Evolutionary conservation across 2,329 filamentous ascomycete genomes (phyloP), one percentile per base, ranked within the genome.

Genomic region (Trichoderma pleuroti): DNA sequence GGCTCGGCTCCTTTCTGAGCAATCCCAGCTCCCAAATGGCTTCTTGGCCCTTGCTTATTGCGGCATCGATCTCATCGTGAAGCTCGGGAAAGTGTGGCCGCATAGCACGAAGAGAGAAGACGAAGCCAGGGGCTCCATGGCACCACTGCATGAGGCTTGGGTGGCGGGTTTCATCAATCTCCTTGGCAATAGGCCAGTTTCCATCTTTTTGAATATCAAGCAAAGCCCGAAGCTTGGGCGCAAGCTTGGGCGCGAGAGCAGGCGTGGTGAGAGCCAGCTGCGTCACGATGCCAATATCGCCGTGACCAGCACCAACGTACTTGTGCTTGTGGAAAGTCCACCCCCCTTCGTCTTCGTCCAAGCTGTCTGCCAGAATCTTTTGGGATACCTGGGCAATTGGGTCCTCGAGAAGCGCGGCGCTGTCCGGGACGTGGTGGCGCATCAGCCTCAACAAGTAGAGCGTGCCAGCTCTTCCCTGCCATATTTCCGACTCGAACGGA

Each of bases 201-300:
- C 90, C 90, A 71, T 85, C 86, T 66, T 83, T 84, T 76, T 93
- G 91, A 72, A 87, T 82, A 42, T 84, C 84, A 4, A 93, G 81
- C 12, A 93, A 76, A 11, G 83, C 82, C 1, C 83, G 82, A 5
- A 93, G 76, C 24, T 86, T 83, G 4, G 80, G 80, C 72, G 87
- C 84, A 4, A 92, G 79, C 60, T 84, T 82, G 1, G 83, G 78
- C 1, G 89, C 88, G 72, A 86, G 83, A 6, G 81, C 79, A 0
- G 88, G 86, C 69, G 86, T 84, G 3, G 88, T 88, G 26, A 87
- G 81, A 2, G 92, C 84, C 16, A 92, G 81, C 78, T 93, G 91
- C n/a, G 87, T 89, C 70, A 93, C 84, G 77, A 92, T 92, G 5
- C 91, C 90, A 30, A 92, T 87, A 14, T 87, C 85, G 9, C 91